Base-by-base conservation (phyloP, 1,284 basidiomycete genomes). In the Puccinia coronata region DNA sequence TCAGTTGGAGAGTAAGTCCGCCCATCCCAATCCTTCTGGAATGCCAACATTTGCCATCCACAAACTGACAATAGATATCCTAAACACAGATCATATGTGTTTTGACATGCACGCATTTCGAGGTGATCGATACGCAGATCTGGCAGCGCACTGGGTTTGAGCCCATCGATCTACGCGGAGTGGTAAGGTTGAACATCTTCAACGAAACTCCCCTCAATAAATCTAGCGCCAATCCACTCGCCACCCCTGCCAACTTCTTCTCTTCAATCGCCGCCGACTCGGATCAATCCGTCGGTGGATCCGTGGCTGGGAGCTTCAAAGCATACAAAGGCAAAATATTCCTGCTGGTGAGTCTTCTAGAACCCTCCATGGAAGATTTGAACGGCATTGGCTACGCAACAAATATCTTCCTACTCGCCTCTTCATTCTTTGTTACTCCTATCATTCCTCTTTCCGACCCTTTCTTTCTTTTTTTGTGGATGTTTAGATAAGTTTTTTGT, bases 311-410 rank as follows among this genome's bases (percentile, higher is more conserved):
- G 84, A 94, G 94, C 84, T 87, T 96, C 65, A 89, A 91, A 31
- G 88, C 91, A 1, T 93, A 96, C 87, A 95, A 96, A 84, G 93
- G 94, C 57, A 97, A 95, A 85, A 89, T 96, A 31, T 98, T 98
- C 86, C 85, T 95, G 39, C 88, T 99, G 83, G 95, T 95, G 85
- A 87, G 92, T 88, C 18, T 41, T 65, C n/a, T n/a, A n/a, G n/a
- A n/a, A n/a, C n/a, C n/a, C n/a, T n/a, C n/a, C n/a, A n/a, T n/a
- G n/a, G n/a, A n/a, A n/a, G n/a, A n/a, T n/a, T n/a, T n/a, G n/a
- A n/a, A n/a, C n/a, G n/a, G n/a, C n/a, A n/a, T n/a, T n/a, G n/a
- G n/a, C n/a, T n/a, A n/a, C n/a, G n/a, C n/a, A n/a, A n/a, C n/a
- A n/a, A n/a, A n/a, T n/a, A n/a, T n/a, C 36, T 2, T 18, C 5